A percentile compares a stretch with the other conserved stretches of the same genome.
phyloP scores from a whole-genome alignment of 1,139 yeast species.

The Blastobotrys apis region DNA sequence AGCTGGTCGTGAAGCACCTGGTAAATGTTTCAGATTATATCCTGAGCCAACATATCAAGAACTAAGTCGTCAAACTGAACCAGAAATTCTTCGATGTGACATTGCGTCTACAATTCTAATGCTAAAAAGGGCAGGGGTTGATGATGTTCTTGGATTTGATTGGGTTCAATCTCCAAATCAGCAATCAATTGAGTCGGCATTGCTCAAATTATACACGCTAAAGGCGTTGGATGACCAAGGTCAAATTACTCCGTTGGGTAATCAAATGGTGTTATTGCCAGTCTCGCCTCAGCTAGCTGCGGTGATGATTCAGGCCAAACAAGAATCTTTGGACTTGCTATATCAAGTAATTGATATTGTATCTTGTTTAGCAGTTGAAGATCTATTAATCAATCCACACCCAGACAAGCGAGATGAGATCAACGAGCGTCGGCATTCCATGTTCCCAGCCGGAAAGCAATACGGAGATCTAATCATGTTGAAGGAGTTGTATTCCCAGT shows the following conservation, averaged over 20 bases:
- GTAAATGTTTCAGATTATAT: conserved; percentile 83
- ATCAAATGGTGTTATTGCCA: conserved; percentile 83
- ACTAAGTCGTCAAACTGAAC: conserved; percentile 77
- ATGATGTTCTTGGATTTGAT: conserved; percentile 78
- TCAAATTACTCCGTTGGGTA: conserved; percentile 68
- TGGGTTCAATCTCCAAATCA: conserved; percentile 92
- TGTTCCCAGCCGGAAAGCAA: conserved; percentile 63
- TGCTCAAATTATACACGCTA: conserved; percentile 70
- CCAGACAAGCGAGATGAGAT: conserved; percentile 82
- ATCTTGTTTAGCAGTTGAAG: conserved; percentile 90
- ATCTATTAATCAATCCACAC: conserved; percentile 71
- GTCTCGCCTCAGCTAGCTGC: conserved; percentile 90
- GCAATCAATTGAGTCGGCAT: conserved; percentile 69
- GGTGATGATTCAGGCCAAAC: conserved; percentile 68
- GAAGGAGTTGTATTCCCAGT: conserved; percentile 70
- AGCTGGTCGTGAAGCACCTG: conserved; percentile 95
- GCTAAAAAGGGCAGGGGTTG: conserved; percentile 76
- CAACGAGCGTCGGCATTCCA: conserved; percentile 42
- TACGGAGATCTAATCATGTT: conserved; percentile 82
- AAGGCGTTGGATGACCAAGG: conserved; percentile 79
- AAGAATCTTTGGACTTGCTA: conserved; percentile 44
- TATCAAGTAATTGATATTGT: conserved; percentile 78
- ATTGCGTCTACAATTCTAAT: conserved; percentile 79
- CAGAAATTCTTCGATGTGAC: conserved; percentile 86
- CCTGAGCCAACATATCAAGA: conserved; percentile 63